A percentile compares a stretch with the other conserved stretches of the same genome.
Evolutionary conservation across 306 rosid species (phyloP).

Genomic region (Alnus glutinosa): DNA sequence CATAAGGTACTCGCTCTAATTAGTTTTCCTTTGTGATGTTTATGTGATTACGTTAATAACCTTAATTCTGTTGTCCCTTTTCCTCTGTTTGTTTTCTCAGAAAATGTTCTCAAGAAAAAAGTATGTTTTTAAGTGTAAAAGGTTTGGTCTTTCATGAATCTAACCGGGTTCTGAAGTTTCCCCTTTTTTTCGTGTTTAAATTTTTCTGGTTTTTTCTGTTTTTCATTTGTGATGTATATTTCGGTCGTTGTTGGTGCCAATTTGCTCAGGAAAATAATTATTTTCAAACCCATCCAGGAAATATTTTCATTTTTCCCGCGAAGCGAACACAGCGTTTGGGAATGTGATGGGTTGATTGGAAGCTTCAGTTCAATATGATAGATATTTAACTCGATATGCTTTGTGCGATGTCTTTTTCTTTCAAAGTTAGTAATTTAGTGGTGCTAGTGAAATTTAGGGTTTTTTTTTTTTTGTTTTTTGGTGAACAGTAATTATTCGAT

Average conservation of each 20-base stretch:
- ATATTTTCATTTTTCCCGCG: background rate
- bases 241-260: no score
- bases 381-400: background rate
- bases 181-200: no score
- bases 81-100: background rate
- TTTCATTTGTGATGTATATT: no score
- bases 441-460: background rate
- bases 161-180: no score
- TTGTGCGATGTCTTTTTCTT: background rate
- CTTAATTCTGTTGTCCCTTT: background rate
- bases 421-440: background rate
- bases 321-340: background rate
- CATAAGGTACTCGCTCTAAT: constrained; percentile 4
- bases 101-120: background rate
- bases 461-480: no score
- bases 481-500: no score
- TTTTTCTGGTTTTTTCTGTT: no score
- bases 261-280: background rate
- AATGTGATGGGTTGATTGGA: background rate
- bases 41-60: background rate
- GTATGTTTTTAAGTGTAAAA: background rate
- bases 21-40: background rate
- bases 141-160: no score
- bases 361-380: background rate
- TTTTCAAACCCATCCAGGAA: background rate